Percentiles rank a stretch among this genome's conserved stretches.
Evolutionary conservation across 2,329 filamentous ascomycete species (phyloP).

Genomic region (Fusarium succisae): DNA sequence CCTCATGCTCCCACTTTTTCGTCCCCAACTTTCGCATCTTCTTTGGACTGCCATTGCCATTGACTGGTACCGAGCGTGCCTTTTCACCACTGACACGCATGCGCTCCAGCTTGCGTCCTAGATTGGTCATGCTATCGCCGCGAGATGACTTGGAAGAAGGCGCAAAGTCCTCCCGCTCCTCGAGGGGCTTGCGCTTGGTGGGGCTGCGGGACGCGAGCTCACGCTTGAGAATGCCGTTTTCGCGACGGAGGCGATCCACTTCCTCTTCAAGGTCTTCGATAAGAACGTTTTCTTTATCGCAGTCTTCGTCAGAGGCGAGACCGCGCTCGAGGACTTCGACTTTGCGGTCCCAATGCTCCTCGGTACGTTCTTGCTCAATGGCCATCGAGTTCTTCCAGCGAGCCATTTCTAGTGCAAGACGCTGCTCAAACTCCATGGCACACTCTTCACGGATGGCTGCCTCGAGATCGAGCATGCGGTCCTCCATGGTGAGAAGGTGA

Average conservation of each 20-base stretch:
- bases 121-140: constrained; percentile 46
- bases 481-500: constrained; percentile 75
- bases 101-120: constrained; percentile 60
- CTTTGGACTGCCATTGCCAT: constrained; percentile 61
- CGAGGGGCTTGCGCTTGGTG: constrained; percentile 65
- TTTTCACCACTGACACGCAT: constrained; percentile 57
- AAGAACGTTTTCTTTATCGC: constrained; percentile 69
- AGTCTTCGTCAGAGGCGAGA: constrained; percentile 57
- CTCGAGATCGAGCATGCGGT: constrained; percentile 74
- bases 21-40: constrained; percentile 61
- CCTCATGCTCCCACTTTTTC: constrained; percentile 59
- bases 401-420: constrained; percentile 76
- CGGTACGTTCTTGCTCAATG: constrained; percentile 79
- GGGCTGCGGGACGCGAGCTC: constrained; percentile 73
- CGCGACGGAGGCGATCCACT: constrained; percentile 73
- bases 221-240: constrained; percentile 71
- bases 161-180: constrained; percentile 61
- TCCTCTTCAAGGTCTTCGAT: constrained; percentile 74
- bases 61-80: constrained; percentile 38
- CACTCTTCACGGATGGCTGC: constrained; percentile 89
- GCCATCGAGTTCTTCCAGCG: constrained; percentile 85
- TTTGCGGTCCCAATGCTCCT: constrained; percentile 90
- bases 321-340: constrained; percentile 70
- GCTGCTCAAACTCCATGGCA: constrained; percentile 83
- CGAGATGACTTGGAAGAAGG: constrained; percentile 30